Evolutionary conservation across 805 yeast genomes (phyloP), one percentile per base, ranked within the genome.

Genomic region (Saccharomycopsis sp.): DNA sequence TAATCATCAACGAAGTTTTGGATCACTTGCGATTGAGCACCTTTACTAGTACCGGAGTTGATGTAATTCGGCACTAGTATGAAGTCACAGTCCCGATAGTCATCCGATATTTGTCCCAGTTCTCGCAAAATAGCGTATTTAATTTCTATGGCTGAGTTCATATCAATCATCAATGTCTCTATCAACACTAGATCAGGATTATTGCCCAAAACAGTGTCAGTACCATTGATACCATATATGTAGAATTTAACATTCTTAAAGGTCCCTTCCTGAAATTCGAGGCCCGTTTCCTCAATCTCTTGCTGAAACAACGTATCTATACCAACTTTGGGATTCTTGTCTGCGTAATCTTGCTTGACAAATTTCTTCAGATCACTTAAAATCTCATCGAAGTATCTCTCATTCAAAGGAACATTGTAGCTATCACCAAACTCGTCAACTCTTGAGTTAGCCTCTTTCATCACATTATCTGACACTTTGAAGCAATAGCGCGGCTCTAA

Each of bases 361-460:
- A 44, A 18, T 14, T 34, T 37, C n/a, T 29, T 2, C 16, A 40
- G 18, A 53, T 65, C 59, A 2, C 37, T 41, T 15, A 70, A 50
- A 2, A 64, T 55, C 53, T 62, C 56, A 14, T 48, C 23, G 4
- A 75, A 61, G 15, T 68, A 66, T 5, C 57, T 47, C 2, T 29
- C 54, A 1, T 68, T 65, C 12, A 73, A 62, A 8, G 70, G 67
- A 2, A 78, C 68, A 0, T 69, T 70, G 61, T 72, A 81, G 60
- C 94, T 83, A 66, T 86, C 89, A 0, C 91, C 91, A 66, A 66
- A 82, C 15, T 62, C 62, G 65, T 91, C 96, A 0, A 79, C 75
- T 52, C 79, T 75, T 1, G 57, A 57, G 2, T 50, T 14, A 2
- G 78, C 69, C 2, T 59, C 56, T 1, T 61, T 61, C 18, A 64